Evolutionary conservation across 208 protist species (phyloP).

Genomic region (Leishmania gerbilli): DNA sequence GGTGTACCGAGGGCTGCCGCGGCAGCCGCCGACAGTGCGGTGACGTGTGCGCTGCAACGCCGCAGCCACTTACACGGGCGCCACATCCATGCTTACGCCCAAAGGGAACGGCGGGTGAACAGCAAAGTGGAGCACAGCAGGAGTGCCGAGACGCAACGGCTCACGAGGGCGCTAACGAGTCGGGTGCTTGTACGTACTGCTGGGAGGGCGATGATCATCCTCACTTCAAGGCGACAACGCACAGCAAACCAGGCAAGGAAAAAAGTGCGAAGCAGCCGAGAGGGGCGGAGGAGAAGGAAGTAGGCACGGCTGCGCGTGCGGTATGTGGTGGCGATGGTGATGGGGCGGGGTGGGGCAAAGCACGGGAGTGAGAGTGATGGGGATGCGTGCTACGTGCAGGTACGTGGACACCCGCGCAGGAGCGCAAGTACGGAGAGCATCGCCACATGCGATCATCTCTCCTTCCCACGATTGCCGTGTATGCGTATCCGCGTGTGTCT

Average conservation of each 20-base stretch:
- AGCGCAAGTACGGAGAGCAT: neutral
- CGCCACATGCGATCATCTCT: neutral
- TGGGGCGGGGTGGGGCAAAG: neutral
- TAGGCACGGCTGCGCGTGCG: neutral
- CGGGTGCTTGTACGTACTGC: neutral
- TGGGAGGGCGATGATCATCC: neutral
- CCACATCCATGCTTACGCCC: constrained; percentile 1
- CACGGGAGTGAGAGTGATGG: neutral
- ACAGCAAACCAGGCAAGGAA: neutral
- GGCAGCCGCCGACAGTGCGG: neutral
- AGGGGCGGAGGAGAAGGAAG: neutral
- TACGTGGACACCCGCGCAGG: neutral
- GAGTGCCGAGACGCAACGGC: neutral
- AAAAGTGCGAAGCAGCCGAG: neutral
- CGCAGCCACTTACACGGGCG: neutral
- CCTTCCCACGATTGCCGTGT: neutral
- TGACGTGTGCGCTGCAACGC: neutral
- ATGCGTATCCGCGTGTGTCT: neutral
- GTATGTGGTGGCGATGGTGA: neutral
- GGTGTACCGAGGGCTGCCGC: neutral
- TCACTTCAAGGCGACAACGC: neutral
- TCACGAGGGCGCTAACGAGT: neutral
- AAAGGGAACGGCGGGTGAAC: neutral
- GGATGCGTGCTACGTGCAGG: neutral
- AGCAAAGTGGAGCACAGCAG: neutral